Evolutionary conservation across 2,329 filamentous ascomycete genomes (phyloP).

Genomic region (Macrophomina tecta): DNA sequence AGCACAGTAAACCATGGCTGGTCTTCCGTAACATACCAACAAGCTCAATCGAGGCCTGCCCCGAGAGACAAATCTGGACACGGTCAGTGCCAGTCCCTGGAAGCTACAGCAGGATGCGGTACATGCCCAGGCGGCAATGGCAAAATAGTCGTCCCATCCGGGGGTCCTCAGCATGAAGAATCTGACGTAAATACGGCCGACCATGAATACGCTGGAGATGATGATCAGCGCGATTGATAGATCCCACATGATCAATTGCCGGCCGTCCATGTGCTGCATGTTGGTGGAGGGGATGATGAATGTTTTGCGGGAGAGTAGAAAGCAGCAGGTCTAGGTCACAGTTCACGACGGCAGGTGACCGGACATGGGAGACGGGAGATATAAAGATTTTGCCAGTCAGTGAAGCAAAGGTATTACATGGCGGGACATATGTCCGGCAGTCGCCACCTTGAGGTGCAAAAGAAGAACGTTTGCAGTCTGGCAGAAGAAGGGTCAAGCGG

Average conservation of each 20-base stretch:
- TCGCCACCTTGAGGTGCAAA: background rate
- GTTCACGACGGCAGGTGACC: background rate
- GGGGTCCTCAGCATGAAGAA: constrained; percentile 39
- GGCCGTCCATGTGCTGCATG: constrained; percentile 17
- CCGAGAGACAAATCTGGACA: constrained; percentile 13
- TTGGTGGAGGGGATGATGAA: background rate
- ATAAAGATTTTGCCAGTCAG: background rate
- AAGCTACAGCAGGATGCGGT: background rate
- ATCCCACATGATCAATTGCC: constrained; percentile 24
- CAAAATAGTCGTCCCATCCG: constrained; percentile 41
- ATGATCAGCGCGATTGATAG: constrained; percentile 37
- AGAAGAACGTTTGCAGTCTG: constrained; percentile 6
- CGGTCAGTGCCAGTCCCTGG: background rate
- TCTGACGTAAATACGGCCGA: constrained; percentile 38
- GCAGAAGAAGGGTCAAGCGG: background rate
- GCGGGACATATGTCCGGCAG: background rate
- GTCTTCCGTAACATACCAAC: background rate
- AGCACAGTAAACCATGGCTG: background rate
- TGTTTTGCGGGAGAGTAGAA: background rate
- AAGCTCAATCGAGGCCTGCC: constrained; percentile 18
- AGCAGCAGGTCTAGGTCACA: background rate
- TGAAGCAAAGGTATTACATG: background rate
- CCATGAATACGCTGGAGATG: constrained; percentile 39
- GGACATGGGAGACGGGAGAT: too few species aligned
- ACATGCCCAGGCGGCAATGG: constrained; percentile 37